Evolutionary conservation across 2,329 filamentous ascomycete genomes (phyloP).

Genomic region (Phyllosticta citribraziliensis): DNA sequence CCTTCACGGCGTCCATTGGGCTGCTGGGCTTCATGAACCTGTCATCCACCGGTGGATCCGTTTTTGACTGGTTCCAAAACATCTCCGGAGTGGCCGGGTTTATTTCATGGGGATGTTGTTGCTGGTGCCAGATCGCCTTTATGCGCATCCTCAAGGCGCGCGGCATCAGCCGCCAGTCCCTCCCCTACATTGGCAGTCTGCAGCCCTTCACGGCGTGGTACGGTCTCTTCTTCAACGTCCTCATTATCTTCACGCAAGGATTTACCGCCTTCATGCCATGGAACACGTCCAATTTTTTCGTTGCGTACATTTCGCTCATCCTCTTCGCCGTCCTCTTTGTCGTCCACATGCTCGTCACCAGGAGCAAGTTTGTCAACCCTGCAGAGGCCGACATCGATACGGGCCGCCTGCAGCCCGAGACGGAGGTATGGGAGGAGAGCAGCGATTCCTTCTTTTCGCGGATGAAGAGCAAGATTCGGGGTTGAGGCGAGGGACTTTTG

Average conservation of each 20-base stretch:
- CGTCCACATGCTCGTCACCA: slow-evolving; percentile 44
- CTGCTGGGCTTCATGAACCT: slow-evolving; percentile 62
- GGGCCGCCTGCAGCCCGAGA: slow-evolving; percentile 22
- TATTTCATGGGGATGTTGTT: no score
- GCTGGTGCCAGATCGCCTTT: slow-evolving; percentile 28
- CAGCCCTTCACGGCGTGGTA: slow-evolving; percentile 27
- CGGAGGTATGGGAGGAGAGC: slow-evolving; percentile 12
- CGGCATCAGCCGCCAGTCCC: slow-evolving; percentile 28
- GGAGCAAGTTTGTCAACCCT: slow-evolving; percentile 30
- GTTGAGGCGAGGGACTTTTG: neutral
- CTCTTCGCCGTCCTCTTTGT: slow-evolving; percentile 43
- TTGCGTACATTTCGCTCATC: slow-evolving; percentile 30
- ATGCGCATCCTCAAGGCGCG: slow-evolving; percentile 28
- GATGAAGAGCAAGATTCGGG: slow-evolving; percentile 3
- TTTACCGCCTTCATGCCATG: slow-evolving; percentile 33
- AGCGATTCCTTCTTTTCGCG: slow-evolving; percentile 5
- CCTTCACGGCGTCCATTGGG: slow-evolving; percentile 42
- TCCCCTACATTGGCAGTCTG: slow-evolving; percentile 28
- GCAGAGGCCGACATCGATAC: slow-evolving; percentile 34
- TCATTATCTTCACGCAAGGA: slow-evolving; percentile 32
- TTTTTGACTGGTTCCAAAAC: slow-evolving; percentile 41
- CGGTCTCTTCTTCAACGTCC: slow-evolving; percentile 27
- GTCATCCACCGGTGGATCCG: slow-evolving; percentile 49
- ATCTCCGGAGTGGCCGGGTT: slow-evolving; percentile 31
- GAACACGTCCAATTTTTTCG: slow-evolving; percentile 27